Conservation (phyloP, 305 asterid genomes). For the Fraxinus xanthoxyloides region DNA sequence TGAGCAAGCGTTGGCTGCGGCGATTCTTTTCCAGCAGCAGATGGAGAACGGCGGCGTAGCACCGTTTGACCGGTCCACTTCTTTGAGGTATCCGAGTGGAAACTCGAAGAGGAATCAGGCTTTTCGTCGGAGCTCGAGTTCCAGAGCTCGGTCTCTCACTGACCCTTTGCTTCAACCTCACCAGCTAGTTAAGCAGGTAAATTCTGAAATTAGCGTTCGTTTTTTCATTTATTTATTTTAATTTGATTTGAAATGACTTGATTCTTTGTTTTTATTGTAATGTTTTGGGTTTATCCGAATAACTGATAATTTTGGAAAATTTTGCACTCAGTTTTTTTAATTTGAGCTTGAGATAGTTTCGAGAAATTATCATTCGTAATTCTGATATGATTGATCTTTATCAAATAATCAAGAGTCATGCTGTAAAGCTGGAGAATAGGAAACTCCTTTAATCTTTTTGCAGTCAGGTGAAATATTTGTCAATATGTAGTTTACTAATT, state of each 20-base stretch:
- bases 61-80: slow-evolving; percentile 82
- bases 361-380: slow-evolving; percentile 15
- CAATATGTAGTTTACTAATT: not conserved
- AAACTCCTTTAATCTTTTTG: slow-evolving; percentile 27
- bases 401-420: slow-evolving; percentile 10
- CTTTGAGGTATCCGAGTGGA: slow-evolving; percentile 65
- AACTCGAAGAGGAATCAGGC: slow-evolving; percentile 55
- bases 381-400: slow-evolving; percentile 15
- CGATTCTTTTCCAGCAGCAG: slow-evolving; percentile 87
- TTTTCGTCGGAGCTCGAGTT: slow-evolving; percentile 81
- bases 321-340: not conserved
- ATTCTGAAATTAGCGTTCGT: not conserved
- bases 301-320: not conserved
- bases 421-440: slow-evolving; percentile 19
- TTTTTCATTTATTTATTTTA: not conserved
- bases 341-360: slow-evolving; percentile 11
- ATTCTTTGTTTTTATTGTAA: not conserved
- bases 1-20: slow-evolving; percentile 87
- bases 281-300: not conserved
- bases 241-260: slow-evolving; percentile 5
- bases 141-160: slow-evolving; percentile 80
- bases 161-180: slow-evolving; percentile 96
- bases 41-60: slow-evolving; percentile 55
- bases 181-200: slow-evolving; percentile 88
- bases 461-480: not conserved